Evolutionary conservation across 495 filamentous ascomycete species (phyloP).

Genomic region (Hapsidospora chrysogenum): DNA sequence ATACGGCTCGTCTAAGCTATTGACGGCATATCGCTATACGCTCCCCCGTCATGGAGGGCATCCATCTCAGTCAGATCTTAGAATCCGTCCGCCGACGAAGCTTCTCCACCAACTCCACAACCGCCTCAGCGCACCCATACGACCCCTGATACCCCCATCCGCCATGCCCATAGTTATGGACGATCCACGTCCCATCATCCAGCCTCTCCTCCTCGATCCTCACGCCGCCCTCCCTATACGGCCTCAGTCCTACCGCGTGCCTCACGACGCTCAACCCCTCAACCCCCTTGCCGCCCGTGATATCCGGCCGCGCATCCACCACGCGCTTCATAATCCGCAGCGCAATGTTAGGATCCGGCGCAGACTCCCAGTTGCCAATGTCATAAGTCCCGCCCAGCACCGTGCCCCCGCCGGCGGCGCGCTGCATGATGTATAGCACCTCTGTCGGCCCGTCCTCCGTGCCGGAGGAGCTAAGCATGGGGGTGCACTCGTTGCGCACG

Average conservation of each 20-base stretch:
- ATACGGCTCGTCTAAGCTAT: no score
- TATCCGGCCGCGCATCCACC: conserved; percentile 50
- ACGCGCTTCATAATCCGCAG: conserved; percentile 78
- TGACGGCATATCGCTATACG: no score
- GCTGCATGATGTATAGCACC: conserved; percentile 74
- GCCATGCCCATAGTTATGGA: conserved; percentile 95
- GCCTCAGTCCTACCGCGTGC: conserved; percentile 78
- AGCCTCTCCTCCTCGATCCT: conserved; percentile 72
- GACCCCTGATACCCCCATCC: conserved; percentile 84
- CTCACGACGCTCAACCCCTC: conserved; percentile 74
- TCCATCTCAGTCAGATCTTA: no score
- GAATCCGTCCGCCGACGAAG: conserved; percentile 2
- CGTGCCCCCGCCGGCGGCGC: conserved; percentile 63
- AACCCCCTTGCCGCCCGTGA: conserved; percentile 59
- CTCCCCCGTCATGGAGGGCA: no score
- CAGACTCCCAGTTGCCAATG: conserved; percentile 65
- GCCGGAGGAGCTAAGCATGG: conserved; percentile 54
- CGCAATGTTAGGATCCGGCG: conserved; percentile 67
- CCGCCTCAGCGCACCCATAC: conserved; percentile 65
- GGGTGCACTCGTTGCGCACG: conserved; percentile 63
- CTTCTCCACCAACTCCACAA: conserved; percentile 55
- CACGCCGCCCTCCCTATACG: conserved; percentile 55
- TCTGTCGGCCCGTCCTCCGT: conserved; percentile 72
- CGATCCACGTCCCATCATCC: conserved; percentile 46
- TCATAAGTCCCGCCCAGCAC: conserved; percentile 81